Evolutionary conservation across 352 stramenopile genomes (phyloP), one percentile per base, ranked within the genome.

Genomic region (Globisporangium canariense): DNA sequence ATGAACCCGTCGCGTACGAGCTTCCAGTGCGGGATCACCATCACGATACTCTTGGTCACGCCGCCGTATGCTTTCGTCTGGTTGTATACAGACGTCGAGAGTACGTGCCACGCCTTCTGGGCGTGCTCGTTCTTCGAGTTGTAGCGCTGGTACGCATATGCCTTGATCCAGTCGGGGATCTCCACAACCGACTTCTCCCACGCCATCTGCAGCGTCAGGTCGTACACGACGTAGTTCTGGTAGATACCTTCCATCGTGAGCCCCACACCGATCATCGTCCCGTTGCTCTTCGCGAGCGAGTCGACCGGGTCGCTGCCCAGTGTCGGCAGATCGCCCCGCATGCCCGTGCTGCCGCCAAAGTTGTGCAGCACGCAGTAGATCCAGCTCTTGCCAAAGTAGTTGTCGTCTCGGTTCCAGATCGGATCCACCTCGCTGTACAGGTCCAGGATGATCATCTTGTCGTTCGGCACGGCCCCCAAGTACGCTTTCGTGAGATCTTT

Each of bases 321-420:
- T 7, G 80, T 90, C 36, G 74, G 76, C 5, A 94, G 64, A 60
- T 94, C 84, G 4, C 86, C 86, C 45, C 83, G 81, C 72, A 94
- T 74, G 9, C 86, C 86, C 8, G 84, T 90, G 58, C 83, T 86
- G 13, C 83, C 84, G 22, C 86, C 86, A 72, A 93, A 94, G 70
- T 94, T 94, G 65, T 92, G 86, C 9, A 94, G 69, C 28, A 94
- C 81, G 47, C 86, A 92, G 64, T 91, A 94, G 60, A 94, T 89
- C 82, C 84, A 94, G 65, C 76, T 79, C 64, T 90, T 90, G 72
- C 84, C 81, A 71, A 89, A 91, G 64, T 89, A 91, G 59, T 90
- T 90, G 46, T 88, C 79, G 71, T 81, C 83, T 50, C 82, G 81
- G 65, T 81, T 77, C 86, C 86, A 90, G 41, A 91, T 78, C 6